Evolutionary conservation across 495 filamentous ascomycete genomes (phyloP).

Genomic region (Penicillium paxilli): DNA sequence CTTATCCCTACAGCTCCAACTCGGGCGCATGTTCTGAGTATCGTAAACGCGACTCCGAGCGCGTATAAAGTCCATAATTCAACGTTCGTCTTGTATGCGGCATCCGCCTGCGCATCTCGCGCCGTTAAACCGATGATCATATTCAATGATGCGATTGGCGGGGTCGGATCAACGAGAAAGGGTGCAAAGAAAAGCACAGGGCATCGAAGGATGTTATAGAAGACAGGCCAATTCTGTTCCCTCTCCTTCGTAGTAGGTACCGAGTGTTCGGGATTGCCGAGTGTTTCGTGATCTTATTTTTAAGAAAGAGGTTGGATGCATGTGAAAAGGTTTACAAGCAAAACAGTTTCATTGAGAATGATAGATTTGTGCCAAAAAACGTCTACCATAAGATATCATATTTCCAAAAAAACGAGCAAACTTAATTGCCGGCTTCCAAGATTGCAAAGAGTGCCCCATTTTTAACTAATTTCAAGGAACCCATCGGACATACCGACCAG

Average conservation of each 20-base stretch:
- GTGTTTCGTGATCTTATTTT: not conserved
- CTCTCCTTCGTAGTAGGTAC: not conserved
- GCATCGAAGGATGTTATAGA: not conserved
- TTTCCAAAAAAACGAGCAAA: no score
- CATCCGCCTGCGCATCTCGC: conserved; percentile 30
- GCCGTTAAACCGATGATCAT: conserved; percentile 11
- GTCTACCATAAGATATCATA: no score
- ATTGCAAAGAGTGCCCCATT: not conserved
- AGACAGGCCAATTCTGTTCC: not conserved
- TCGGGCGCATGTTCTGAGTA: conserved; percentile 47
- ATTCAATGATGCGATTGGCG: not conserved
- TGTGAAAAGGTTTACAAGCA: not conserved
- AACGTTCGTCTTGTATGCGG: conserved; percentile 36
- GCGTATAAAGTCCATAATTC: conserved; percentile 48
- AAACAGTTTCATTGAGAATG: not conserved
- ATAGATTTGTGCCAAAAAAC: not conserved
- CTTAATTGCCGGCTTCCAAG: no score
- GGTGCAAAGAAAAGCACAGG: not conserved
- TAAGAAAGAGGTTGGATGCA: not conserved
- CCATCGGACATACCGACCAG: not conserved
- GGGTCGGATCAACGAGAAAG: conserved; percentile 5
- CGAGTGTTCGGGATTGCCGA: not conserved
- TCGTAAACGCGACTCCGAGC: conserved; percentile 39
- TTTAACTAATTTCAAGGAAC: not conserved
- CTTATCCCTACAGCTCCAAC: conserved; percentile 40